These are phyloP conservation scores for Exophiala oligosperma DNA, from an alignment of 2,329 filamentous ascomycete species.

Conservation along the genomic window DNA sequence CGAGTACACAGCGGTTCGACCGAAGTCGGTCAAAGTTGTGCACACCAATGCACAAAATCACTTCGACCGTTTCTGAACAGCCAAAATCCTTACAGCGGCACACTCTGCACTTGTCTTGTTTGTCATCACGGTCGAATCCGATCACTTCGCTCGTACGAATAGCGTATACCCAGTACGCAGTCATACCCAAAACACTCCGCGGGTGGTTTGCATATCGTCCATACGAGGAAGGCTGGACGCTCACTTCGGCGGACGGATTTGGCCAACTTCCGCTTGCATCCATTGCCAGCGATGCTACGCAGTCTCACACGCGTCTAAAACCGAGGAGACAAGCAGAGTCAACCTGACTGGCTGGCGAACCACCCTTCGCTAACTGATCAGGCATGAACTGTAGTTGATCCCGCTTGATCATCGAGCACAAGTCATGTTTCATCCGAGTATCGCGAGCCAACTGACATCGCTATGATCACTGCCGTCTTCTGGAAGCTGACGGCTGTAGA, in stretches of 20 bases:
- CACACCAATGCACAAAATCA: neutral
- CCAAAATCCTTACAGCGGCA: neutral
- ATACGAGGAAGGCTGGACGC: neutral
- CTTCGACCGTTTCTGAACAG: no score
- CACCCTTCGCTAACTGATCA: neutral
- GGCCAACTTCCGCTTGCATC: neutral
- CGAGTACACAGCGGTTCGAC: no score
- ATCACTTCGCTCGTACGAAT: no score
- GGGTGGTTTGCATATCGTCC: neutral
- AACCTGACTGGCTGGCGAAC: neutral
- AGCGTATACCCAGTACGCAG: neutral
- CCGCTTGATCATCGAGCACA: neutral
- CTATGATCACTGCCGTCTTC: neutral
- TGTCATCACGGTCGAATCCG: neutral
- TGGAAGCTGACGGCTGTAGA: constrained; percentile 3
- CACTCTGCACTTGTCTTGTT: neutral
- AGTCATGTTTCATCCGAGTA: constrained; percentile 3
- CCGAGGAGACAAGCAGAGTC: neutral
- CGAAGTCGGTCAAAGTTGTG: neutral
- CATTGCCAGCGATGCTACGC: neutral
- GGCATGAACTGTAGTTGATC: neutral
- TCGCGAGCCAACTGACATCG: neutral
- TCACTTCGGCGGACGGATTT: neutral
- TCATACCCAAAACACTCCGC: neutral
- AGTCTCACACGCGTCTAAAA: neutral